Evolutionary conservation across 306 rosid genomes (phyloP), one percentile per base, ranked within the genome.

Genomic region (Medicago arabica): DNA sequence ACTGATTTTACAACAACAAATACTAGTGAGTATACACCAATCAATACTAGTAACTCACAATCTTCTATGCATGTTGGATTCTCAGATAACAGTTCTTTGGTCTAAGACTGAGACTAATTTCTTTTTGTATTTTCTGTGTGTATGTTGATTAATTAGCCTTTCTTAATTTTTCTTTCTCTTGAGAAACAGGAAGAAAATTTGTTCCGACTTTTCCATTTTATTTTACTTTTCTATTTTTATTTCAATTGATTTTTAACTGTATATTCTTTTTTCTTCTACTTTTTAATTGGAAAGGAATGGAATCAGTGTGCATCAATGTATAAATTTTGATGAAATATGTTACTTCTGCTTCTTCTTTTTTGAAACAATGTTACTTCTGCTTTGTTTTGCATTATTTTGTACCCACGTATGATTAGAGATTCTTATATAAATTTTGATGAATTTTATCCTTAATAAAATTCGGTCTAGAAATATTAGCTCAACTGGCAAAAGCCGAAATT

Each of bases 221-320:
- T 46, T 46, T 46, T 46, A n/a, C 13, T 3, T 13, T 12, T 4
- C 1, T 1, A 11, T 23, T 74, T 71, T 75, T 6, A 65, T 80
- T 59, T 83, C 34, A 75, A 21, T 17, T 80, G 38, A 19, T 83
- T 65, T 53, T 36, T 16, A 39, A 39, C 50, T 80, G 50, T 66
- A 79, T 69, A 49, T 79, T 71, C n/a, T 57, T 38, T 49, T 31
- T 39, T 34, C 74, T 23, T 75, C 36, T 23, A 15, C 1, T 78
- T 78, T 64, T 61, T 67, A 46, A 23, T 62, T 77, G 67, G 82
- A 66, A 75, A 60, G 68, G 74, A 55, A 46, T 68, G 67, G 75
- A 46, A 38, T 67, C 10, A 2, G 36, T 61, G 79, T 72, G 78
- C 47, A 14, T 60, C 74, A 21, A 31, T 78, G 81, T 81, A 71